Conservation (phyloP, 371 early-diverging fungal species). For the Apophysomyces elegans region DNA sequence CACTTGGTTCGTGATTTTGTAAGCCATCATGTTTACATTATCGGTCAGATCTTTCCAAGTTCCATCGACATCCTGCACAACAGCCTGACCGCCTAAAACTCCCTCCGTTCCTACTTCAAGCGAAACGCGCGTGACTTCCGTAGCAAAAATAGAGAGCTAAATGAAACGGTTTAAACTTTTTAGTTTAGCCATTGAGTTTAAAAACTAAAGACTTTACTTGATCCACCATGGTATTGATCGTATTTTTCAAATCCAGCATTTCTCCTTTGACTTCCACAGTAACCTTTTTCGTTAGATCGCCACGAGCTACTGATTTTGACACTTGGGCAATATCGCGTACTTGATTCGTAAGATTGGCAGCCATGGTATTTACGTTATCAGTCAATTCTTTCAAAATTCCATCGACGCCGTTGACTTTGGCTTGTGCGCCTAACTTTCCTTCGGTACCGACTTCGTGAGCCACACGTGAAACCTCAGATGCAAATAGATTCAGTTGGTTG, state of each 20-base stretch:
- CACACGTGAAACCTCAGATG: constrained; percentile 58
- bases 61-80: constrained; percentile 63
- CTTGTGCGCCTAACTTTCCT: constrained; percentile 52
- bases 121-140: constrained; percentile 68
- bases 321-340: constrained; percentile 66
- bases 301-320: constrained; percentile 60
- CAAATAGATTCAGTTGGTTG: constrained; percentile 53
- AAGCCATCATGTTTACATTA: constrained; percentile 63
- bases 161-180: constrained; percentile 11
- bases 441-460: constrained; percentile 60
- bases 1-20: constrained; percentile 51
- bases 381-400: constrained; percentile 73
- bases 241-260: constrained; percentile 63
- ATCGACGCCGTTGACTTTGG: constrained; percentile 55
- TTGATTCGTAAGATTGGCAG: constrained; percentile 63
- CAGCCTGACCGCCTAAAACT: constrained; percentile 65
- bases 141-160: constrained; percentile 62
- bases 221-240: constrained; percentile 70
- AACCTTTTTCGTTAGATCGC: constrained; percentile 60
- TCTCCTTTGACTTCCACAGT: constrained; percentile 63
- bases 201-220: constrained; percentile 35
- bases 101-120: constrained; percentile 59
- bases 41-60: constrained; percentile 68
- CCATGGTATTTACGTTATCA: constrained; percentile 66
- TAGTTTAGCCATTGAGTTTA: not conserved